Conservation (phyloP, 2,329 filamentous ascomycete species). For the Alternaria postmessia region DNA sequence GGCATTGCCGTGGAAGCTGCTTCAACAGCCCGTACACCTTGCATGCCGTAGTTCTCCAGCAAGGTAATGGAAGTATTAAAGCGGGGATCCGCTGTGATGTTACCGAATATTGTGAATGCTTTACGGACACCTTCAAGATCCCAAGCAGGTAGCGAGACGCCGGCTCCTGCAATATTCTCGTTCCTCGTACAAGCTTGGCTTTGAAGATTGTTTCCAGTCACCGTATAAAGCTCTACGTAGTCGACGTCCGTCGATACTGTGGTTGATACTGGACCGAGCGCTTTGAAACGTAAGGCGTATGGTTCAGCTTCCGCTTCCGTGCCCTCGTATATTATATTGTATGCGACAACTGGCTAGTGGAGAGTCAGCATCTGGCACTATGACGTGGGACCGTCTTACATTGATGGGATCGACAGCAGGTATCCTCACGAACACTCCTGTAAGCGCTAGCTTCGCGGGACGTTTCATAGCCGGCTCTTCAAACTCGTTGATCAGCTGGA, state of each 20-base stretch:
- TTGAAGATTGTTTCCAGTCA: conserved; percentile 24
- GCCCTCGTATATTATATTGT: conserved; percentile 30
- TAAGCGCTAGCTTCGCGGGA: conserved; percentile 19
- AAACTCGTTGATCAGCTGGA: conserved; percentile 40
- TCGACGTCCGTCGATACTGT: conserved; percentile 17
- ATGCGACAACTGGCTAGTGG: conserved; percentile 23
- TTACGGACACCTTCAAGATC: conserved; percentile 22
- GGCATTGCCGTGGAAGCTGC: conserved; percentile 19
- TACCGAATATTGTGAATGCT: conserved; percentile 27
- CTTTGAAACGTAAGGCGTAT: conserved; percentile 27
- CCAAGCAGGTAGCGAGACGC: conserved; percentile 28
- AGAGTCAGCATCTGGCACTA: not conserved
- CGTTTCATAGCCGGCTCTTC: conserved; percentile 8
- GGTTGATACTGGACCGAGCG: conserved; percentile 18
- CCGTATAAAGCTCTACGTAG: conserved; percentile 26
- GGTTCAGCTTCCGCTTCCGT: conserved; percentile 20
- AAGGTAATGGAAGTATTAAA: conserved; percentile 27
- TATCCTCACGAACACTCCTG: conserved; percentile 19
- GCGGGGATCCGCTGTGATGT: conserved; percentile 28
- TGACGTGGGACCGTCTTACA: conserved; percentile 6
- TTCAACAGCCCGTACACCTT: conserved; percentile 23
- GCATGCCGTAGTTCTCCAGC: conserved; percentile 34
- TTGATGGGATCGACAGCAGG: conserved; percentile 23
- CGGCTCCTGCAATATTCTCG: conserved; percentile 23
- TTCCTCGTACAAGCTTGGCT: conserved; percentile 19